Conservation (phyloP, 2,329 filamentous ascomycete genomes). For the Sphaerulina musiva region DNA sequence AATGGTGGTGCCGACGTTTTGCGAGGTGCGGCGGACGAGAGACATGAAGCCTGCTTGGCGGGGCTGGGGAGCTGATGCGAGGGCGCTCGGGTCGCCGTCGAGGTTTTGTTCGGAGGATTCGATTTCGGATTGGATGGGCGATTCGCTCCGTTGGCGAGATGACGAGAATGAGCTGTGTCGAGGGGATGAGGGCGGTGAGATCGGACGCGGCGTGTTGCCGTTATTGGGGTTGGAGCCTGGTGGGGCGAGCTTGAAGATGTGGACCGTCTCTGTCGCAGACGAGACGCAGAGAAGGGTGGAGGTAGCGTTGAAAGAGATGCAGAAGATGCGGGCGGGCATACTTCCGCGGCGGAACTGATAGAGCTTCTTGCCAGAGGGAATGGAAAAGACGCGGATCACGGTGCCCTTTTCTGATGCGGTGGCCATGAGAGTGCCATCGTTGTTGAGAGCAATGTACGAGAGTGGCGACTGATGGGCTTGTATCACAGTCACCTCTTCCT, state of each 20-base stretch:
- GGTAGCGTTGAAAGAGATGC: conserved; percentile 96
- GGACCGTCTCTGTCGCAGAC: conserved; percentile 90
- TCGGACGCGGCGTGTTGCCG: conserved; percentile 10
- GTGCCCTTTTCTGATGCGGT: conserved; percentile 97
- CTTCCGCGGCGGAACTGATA: conserved; percentile 95
- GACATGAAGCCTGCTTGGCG: conserved; percentile 74
- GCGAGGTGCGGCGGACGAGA: conserved; percentile 87
- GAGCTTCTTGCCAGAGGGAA: conserved; percentile 84
- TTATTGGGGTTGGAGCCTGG: conserved; percentile 28
- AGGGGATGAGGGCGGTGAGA: conserved; percentile 28
- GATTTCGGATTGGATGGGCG: conserved; percentile 29
- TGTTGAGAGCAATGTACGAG: conserved; percentile 85
- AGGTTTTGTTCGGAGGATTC: conserved; percentile 23
- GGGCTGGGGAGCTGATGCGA: conserved; percentile 34
- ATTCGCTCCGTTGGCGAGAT: conserved; percentile 37
- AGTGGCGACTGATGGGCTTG: conserved; percentile 90
- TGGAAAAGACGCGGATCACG: conserved; percentile 90
- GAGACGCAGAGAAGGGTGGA: conserved; percentile 92
- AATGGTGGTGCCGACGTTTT: conserved; percentile 83
- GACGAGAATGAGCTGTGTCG: conserved; percentile 20
- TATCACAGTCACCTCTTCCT: conserved; percentile 91
- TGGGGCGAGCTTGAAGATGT: conserved; percentile 77
- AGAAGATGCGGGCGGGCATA: conserved; percentile 91
- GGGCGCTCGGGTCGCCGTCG: conserved; percentile 20
- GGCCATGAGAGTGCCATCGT: conserved; percentile 81